Percentiles rank a stretch among this genome's conserved stretches.
These are phyloP conservation scores for Middelhovenomyces tepae DNA, from an alignment of 805 yeast genomes.

Conservation along the genomic window DNA sequence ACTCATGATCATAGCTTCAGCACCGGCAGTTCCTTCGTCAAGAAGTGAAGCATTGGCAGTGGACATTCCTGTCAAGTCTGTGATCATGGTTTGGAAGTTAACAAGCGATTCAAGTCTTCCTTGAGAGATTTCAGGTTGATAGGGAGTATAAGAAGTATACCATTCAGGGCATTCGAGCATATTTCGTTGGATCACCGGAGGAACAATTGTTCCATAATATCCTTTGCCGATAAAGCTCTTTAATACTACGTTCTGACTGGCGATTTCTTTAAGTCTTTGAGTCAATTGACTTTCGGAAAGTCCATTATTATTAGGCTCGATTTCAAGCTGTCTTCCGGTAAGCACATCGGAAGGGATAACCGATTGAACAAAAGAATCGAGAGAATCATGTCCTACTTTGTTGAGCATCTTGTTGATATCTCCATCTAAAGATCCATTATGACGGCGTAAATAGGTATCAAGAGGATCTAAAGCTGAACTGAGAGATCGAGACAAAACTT, in stretches of 20 bases:
- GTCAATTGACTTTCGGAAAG: conserved; percentile 76
- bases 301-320: conserved; percentile 59
- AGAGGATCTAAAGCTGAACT: conserved; percentile 32
- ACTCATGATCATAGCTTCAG: conserved; percentile 88
- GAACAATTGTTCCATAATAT: conserved; percentile 81
- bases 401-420: conserved; percentile 61
- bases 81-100: conserved; percentile 85
- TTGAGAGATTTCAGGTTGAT: conserved; percentile 96
- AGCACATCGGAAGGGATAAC: conserved; percentile 76
- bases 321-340: conserved; percentile 53
- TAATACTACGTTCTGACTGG: conserved; percentile 62
- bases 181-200: conserved; percentile 90
- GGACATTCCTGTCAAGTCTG: conserved; percentile 89
- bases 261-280: conserved; percentile 55
- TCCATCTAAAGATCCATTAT: conserved; percentile 66
- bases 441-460: conserved; percentile 86
- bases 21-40: conserved; percentile 97
- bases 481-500: too few species aligned
- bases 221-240: conserved; percentile 88
- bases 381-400: conserved; percentile 53
- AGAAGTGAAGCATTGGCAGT: conserved; percentile 89
- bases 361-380: conserved; percentile 58
- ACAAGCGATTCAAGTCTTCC: conserved; percentile 87
- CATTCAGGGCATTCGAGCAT: conserved; percentile 91
- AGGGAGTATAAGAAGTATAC: conserved; percentile 98